Evolutionary conservation across 495 filamentous ascomycete species (phyloP).

Genomic region (Hapsidospora chrysogenum): DNA sequence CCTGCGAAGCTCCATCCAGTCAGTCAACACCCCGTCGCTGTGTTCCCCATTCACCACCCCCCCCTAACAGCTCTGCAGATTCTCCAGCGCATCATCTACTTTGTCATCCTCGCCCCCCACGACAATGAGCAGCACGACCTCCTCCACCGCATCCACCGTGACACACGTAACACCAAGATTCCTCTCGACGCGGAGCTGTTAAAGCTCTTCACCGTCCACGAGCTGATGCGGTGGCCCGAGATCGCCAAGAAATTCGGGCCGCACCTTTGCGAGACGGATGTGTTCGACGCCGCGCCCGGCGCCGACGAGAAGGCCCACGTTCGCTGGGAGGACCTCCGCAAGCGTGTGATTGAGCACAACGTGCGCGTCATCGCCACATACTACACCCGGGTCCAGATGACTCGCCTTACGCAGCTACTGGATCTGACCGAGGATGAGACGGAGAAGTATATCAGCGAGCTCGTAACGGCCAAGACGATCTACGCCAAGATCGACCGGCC

Average conservation of each 20-base stretch:
- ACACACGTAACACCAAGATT: constrained; percentile 49
- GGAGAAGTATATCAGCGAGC: constrained; percentile 88
- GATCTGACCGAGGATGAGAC: constrained; percentile 91
- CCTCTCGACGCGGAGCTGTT: constrained; percentile 63
- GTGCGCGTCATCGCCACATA: constrained; percentile 95
- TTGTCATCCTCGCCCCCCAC: constrained; percentile 87
- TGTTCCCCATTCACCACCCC: no score
- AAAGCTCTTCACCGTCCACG: constrained; percentile 85
- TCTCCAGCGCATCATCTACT: constrained; percentile 88
- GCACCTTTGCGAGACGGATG: constrained; percentile 77
- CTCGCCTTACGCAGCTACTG: constrained; percentile 71
- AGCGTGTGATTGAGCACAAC: constrained; percentile 98
- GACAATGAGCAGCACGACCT: constrained; percentile 98
- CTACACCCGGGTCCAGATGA: constrained; percentile 91
- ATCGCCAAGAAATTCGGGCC: constrained; percentile 74
- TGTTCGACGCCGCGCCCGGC: constrained; percentile 52
- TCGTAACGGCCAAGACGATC: constrained; percentile 92
- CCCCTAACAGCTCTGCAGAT: no score
- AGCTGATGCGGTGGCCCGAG: constrained; percentile 96
- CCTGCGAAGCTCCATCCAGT: constrained; percentile 69
- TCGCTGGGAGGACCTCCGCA: constrained; percentile 85
- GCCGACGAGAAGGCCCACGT: constrained; percentile 58
- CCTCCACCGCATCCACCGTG: constrained; percentile 73
- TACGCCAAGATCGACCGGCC: constrained; percentile 96
- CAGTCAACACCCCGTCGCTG: constrained; percentile 24